phyloP scores from a whole-genome alignment of 768 basidiomycete genomes.

The Auriscalpium microsporum region DNA sequence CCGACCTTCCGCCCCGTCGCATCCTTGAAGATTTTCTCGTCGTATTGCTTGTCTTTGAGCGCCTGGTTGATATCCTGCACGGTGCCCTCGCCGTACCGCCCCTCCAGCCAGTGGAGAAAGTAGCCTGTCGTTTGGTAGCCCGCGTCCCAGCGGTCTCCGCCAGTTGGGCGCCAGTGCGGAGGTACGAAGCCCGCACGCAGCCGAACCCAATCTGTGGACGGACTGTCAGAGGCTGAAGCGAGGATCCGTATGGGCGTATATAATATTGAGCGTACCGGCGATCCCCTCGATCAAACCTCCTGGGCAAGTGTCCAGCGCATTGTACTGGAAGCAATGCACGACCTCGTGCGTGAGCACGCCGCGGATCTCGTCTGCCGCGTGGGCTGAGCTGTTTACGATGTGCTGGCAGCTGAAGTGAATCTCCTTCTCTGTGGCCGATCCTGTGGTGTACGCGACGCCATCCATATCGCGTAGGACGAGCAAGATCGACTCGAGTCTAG shows the following conservation, averaged over 20 bases:
- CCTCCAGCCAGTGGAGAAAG: slow-evolving; percentile 65
- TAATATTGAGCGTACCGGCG: slow-evolving; percentile 43
- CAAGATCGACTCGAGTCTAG: slow-evolving; percentile 31
- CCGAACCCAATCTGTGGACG: slow-evolving; percentile 57
- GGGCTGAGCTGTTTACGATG: slow-evolving; percentile 39
- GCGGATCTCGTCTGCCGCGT: slow-evolving; percentile 45
- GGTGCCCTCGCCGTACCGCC: slow-evolving; percentile 41
- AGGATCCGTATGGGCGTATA: background rate
- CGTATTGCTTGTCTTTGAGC: slow-evolving; percentile 42
- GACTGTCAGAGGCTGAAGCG: background rate
- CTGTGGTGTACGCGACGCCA: slow-evolving; percentile 63
- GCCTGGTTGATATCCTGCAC: slow-evolving; percentile 49
- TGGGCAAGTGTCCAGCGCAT: slow-evolving; percentile 51
- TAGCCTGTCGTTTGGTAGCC: slow-evolving; percentile 70
- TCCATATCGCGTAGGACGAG: slow-evolving; percentile 59
- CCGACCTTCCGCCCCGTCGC: slow-evolving; percentile 44
- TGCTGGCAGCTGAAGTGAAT: slow-evolving; percentile 66
- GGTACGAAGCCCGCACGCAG: slow-evolving; percentile 48
- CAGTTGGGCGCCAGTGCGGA: slow-evolving; percentile 57
- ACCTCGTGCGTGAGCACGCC: slow-evolving; percentile 72
- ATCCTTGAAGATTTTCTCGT: slow-evolving; percentile 42
- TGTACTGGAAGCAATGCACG: slow-evolving; percentile 73
- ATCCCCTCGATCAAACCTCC: slow-evolving; percentile 73
- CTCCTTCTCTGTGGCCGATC: slow-evolving; percentile 53
- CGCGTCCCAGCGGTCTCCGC: slow-evolving; percentile 55